Percentiles rank a stretch among this genome's conserved stretches.
Evolutionary conservation across 768 basidiomycete genomes (phyloP).

Genomic region (Nevesoporus exiguus): DNA sequence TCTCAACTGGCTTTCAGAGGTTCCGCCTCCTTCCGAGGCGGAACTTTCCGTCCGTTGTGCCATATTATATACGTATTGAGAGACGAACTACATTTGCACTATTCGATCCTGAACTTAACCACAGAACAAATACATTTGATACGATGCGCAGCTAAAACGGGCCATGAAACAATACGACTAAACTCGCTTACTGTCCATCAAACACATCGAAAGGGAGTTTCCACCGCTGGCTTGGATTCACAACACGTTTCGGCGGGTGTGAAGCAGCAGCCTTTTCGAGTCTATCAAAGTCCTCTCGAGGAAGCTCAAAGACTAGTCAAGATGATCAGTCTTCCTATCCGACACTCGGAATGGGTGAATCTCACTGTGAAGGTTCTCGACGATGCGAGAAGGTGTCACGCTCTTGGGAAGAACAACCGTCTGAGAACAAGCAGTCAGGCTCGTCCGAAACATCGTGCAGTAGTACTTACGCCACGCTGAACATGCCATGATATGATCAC

Average conservation of each 20-base stretch:
- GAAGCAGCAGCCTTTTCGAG: conserved; percentile 40
- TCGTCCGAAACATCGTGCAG: not conserved
- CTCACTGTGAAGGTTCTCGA: conserved; percentile 66
- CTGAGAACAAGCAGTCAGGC: conserved; percentile 30
- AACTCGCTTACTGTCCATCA: conserved; percentile 36
- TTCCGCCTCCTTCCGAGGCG: no score
- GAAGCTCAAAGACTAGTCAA: conserved; percentile 31
- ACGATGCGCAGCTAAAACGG: not conserved
- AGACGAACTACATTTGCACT: no score
- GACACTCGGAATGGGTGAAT: not conserved
- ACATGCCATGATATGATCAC: conserved; percentile 75
- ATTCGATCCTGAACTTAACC: no score
- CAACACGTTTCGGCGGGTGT: conserved; percentile 52
- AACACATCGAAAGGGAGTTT: conserved; percentile 62
- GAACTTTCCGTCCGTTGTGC: no score
- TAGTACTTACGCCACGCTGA: conserved; percentile 60
- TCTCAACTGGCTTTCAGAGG: no score
- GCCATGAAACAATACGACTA: not conserved
- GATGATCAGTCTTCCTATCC: not conserved
- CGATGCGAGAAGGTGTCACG: conserved; percentile 62
- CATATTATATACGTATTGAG: no score
- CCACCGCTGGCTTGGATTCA: conserved; percentile 61
- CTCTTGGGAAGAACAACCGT: conserved; percentile 76
- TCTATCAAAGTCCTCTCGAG: conserved; percentile 38
- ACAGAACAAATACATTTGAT: not conserved